Evolutionary conservation across 75 land plant species (phyloP).

Genomic region (Larix kaempferi): DNA sequence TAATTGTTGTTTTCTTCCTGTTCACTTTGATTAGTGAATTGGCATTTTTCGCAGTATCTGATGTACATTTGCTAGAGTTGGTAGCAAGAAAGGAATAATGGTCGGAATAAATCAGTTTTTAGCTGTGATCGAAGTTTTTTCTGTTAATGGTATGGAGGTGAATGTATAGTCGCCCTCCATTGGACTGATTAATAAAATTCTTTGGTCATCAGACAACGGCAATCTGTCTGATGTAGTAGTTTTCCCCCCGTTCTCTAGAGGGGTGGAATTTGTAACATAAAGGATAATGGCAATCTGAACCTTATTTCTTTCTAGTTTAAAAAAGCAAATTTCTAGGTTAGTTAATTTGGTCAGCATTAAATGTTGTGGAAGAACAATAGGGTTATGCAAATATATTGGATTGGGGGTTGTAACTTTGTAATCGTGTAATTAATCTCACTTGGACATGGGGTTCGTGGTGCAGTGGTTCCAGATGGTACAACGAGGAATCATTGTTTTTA

Average conservation of each 20-base stretch:
- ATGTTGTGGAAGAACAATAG: not conserved
- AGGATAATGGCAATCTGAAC: not conserved
- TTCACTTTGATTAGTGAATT: not conserved
- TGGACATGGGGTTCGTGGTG: too few relatives aligned
- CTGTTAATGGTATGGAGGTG: not conserved
- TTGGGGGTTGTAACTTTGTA: not conserved
- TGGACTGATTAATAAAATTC: constrained; percentile 1
- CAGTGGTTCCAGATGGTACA: too few relatives aligned
- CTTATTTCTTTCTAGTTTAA: not conserved
- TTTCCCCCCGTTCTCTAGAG: not conserved
- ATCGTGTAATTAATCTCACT: too few relatives aligned
- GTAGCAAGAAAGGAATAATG: constrained; percentile 3
- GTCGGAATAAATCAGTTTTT: not conserved
- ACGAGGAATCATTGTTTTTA: too few relatives aligned
- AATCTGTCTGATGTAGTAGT: not conserved
- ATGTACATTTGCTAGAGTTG: constrained; percentile 1
- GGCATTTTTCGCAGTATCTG: constrained; percentile 5
- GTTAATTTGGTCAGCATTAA: not conserved
- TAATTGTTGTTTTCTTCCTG: not conserved
- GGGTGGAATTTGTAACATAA: constrained; percentile 1
- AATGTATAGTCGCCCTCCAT: constrained; percentile 3
- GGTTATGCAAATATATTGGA: not conserved
- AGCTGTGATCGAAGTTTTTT: not conserved
- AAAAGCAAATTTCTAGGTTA: not conserved
- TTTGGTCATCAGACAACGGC: not conserved